Evolutionary conservation across 306 rosid genomes (phyloP).

Genomic region (Trifolium subterraneum): DNA sequence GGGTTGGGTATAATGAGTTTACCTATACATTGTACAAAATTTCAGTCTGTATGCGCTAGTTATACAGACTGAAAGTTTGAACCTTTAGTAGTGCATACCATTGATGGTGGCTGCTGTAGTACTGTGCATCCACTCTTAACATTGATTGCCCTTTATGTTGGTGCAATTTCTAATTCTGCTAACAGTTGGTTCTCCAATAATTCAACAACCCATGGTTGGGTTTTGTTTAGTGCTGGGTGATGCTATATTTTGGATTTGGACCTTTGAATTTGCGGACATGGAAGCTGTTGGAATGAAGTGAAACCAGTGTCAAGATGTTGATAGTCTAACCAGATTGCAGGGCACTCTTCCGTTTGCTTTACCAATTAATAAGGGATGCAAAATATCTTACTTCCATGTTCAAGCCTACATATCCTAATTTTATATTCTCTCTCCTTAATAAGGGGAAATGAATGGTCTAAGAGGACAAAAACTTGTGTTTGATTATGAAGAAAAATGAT

Average conservation of each 20-base stretch:
- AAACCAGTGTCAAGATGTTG: slow-evolving; percentile 40
- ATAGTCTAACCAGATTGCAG: slow-evolving; percentile 39
- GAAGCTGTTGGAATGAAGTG: slow-evolving; percentile 41
- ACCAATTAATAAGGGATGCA: slow-evolving; percentile 39
- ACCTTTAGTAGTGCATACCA: slow-evolving; percentile 39
- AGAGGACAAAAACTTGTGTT: slow-evolving; percentile 29
- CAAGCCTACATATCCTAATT: slow-evolving; percentile 14
- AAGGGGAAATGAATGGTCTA: slow-evolving; percentile 32
- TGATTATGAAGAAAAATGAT: slow-evolving; percentile 35
- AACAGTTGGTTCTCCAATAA: slow-evolving; percentile 38
- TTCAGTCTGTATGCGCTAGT: slow-evolving; percentile 41
- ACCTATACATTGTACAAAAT: slow-evolving; percentile 38
- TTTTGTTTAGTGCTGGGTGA: slow-evolving; percentile 31
- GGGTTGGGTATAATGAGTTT: slow-evolving; percentile 41
- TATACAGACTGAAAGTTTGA: slow-evolving; percentile 46
- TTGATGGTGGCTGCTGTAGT: slow-evolving; percentile 45
- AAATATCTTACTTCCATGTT: slow-evolving; percentile 36
- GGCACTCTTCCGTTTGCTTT: slow-evolving; percentile 35
- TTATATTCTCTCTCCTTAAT: slow-evolving; percentile 29
- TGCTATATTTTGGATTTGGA: slow-evolving; percentile 35
- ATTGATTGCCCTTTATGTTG: slow-evolving; percentile 36
- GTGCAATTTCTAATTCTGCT: slow-evolving; percentile 42
- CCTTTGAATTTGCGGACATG: slow-evolving; percentile 33
- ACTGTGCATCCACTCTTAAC: slow-evolving; percentile 36
- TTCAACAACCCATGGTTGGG: slow-evolving; percentile 41